These are phyloP conservation scores for Ceriops decandra DNA, from an alignment of 345 rosid species.

Conservation along the genomic window DNA sequence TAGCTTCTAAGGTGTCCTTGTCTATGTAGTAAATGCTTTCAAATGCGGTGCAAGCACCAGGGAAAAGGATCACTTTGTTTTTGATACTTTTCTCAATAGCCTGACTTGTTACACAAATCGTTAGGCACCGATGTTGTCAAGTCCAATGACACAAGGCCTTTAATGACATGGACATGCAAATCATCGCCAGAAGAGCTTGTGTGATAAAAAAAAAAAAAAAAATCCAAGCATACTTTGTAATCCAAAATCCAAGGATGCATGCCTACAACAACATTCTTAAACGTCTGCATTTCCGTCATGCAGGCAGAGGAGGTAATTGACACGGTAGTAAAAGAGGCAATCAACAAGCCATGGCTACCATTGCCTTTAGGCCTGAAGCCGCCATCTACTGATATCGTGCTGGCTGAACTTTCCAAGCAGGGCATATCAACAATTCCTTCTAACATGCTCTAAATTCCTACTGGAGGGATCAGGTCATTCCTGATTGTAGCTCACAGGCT, in stretches of 20 bases:
- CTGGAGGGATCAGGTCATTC: slow-evolving; percentile 17
- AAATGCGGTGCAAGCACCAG: too few relatives aligned
- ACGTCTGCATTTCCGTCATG: background rate
- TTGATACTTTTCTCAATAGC: too few relatives aligned
- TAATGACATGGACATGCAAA: too few relatives aligned
- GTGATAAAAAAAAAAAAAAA: too few relatives aligned
- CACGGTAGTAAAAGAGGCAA: slow-evolving; percentile 75
- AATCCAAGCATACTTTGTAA: background rate
- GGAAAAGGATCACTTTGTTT: too few relatives aligned
- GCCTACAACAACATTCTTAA: background rate
- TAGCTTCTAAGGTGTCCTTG: too few relatives aligned
- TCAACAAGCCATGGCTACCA: slow-evolving; percentile 89
- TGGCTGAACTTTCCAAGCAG: slow-evolving; percentile 78
- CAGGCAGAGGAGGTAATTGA: slow-evolving; percentile 85
- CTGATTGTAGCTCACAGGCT: background rate
- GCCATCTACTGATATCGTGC: slow-evolving; percentile 70
- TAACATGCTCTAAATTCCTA: slow-evolving; percentile 26
- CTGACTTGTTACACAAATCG: too few relatives aligned
- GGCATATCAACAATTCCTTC: slow-evolving; percentile 67
- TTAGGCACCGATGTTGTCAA: too few relatives aligned
- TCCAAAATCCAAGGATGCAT: background rate
- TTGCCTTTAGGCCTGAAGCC: slow-evolving; percentile 85
- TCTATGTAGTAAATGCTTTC: too few relatives aligned
- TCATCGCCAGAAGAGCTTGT: too few relatives aligned
- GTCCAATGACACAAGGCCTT: too few relatives aligned